phyloP scores from a whole-genome alignment of 176 grass and related monocot genomes.

The Oryza officinalis region DNA sequence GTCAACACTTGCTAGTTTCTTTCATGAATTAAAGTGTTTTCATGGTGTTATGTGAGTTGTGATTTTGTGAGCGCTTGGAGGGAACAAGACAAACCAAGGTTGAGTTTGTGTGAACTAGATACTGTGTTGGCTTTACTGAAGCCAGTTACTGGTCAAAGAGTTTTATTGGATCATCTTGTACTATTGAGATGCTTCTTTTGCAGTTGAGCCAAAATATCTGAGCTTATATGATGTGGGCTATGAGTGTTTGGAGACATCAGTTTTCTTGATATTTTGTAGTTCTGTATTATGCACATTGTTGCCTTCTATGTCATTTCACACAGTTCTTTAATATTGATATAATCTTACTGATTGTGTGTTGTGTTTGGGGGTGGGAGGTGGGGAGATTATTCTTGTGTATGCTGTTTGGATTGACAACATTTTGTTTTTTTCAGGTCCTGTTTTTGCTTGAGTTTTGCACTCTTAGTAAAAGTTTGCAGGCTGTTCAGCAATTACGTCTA shows the following conservation, averaged over 20 bases:
- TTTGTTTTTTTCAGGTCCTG: slow-evolving; percentile 58
- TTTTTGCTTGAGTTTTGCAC: slow-evolving; percentile 83
- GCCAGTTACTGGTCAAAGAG: slow-evolving; percentile 11
- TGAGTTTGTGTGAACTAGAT: slow-evolving; percentile 12
- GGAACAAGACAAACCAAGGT: neutral
- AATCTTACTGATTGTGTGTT: neutral
- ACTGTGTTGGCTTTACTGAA: slow-evolving; percentile 31
- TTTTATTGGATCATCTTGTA: slow-evolving; percentile 1
- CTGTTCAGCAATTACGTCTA: slow-evolving; percentile 55
- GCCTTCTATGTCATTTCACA: neutral
- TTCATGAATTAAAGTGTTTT: neutral
- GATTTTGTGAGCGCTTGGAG: neutral
- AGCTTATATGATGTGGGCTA: slow-evolving; percentile 17
- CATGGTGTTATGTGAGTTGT: neutral
- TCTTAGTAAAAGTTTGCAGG: slow-evolving; percentile 69
- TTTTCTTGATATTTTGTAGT: neutral
- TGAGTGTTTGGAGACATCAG: slow-evolving; percentile 3
- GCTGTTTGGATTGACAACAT: slow-evolving; percentile 27
- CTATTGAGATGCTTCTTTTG: neutral
- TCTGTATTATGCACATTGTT: neutral
- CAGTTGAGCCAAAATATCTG: neutral
- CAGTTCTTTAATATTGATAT: slow-evolving; percentile 24
- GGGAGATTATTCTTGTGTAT: neutral
- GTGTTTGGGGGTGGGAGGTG: too few relatives aligned
- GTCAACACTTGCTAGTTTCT: neutral